A percentile compares a stretch with the other conserved stretches of the same genome.
Conservation (phyloP, 2,329 filamentous ascomycete species). For the Cercospora nicotianae region DNA sequence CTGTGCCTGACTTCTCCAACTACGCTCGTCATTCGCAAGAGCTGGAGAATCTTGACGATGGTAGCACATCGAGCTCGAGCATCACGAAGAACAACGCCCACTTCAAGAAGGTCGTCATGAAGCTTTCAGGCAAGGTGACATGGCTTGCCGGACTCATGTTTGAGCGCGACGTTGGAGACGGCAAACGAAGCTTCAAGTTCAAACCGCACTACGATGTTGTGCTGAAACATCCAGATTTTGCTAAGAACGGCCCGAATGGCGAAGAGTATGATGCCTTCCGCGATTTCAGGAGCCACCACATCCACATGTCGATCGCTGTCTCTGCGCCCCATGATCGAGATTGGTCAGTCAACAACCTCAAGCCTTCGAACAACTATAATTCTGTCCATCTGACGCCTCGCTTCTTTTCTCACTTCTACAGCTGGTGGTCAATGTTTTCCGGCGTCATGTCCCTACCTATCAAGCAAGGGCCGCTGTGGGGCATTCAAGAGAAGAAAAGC, state of each 20-base stretch:
- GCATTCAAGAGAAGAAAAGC: conserved; percentile 89
- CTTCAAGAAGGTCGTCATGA: conserved; percentile 99
- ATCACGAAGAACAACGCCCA: conserved; percentile 71
- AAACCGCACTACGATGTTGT: conserved; percentile 89
- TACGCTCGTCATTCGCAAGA: conserved; percentile 69
- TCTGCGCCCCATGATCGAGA: conserved; percentile 83
- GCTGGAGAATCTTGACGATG: conserved; percentile 52
- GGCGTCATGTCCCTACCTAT: conserved; percentile 93
- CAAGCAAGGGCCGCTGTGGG: conserved; percentile 87
- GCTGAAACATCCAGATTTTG: conserved; percentile 75
- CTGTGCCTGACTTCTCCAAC: conserved; percentile 88
- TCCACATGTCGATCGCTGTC: conserved; percentile 90
- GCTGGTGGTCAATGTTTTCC: conserved; percentile 96
- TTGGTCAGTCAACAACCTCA: conserved; percentile 74
- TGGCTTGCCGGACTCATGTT: conserved; percentile 92
- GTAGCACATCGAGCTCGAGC: conserved; percentile 61
- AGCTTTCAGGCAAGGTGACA: conserved; percentile 91
- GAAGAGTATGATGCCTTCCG: conserved; percentile 83
- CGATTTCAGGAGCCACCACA: conserved; percentile 95
- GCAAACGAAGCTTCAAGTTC: conserved; percentile 79
- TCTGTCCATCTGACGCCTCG: conserved; percentile 90
- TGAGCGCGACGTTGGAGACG: conserved; percentile 74
- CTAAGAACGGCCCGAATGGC: conserved; percentile 55
- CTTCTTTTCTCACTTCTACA: conserved; percentile 98
- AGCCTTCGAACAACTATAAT: conserved; percentile 88